A percentile compares a stretch with the other conserved stretches of the same genome.
phyloP scores from a whole-genome alignment of 345 rosid species.

The Hibiscus mutabilis region DNA sequence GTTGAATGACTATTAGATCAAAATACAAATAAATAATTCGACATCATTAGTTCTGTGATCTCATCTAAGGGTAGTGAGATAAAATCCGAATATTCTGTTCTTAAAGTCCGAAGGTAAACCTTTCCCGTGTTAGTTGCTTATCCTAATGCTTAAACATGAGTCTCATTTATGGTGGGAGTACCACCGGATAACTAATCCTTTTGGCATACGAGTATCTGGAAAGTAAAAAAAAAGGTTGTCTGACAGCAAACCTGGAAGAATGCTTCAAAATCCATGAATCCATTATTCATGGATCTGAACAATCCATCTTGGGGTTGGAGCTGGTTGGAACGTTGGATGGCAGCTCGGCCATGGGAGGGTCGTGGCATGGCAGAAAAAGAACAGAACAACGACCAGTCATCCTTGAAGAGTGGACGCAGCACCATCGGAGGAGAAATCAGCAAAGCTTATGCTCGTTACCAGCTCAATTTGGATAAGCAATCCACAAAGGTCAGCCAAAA shows the following conservation, averaged over 20 bases:
- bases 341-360: slow-evolving; percentile 78
- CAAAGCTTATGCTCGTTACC: slow-evolving; percentile 55
- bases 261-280: slow-evolving; percentile 47
- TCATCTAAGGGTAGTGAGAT: no score
- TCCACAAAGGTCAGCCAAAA: slow-evolving; percentile 44
- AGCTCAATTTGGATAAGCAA: slow-evolving; percentile 55
- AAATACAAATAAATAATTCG: no score
- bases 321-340: slow-evolving; percentile 99
- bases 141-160: neutral
- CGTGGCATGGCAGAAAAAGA: slow-evolving; percentile 51
- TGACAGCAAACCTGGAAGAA: slow-evolving; percentile 82
- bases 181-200: no score
- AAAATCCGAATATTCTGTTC: no score
- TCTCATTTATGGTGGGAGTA: no score
- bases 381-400: slow-evolving; percentile 37
- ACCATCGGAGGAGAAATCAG: slow-evolving; percentile 49
- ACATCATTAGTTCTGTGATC: no score
- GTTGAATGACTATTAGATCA: neutral
- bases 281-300: slow-evolving; percentile 74
- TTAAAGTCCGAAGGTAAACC: neutral
- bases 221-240: neutral
- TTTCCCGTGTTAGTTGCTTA: neutral
- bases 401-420: slow-evolving; percentile 41
- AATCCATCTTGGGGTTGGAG: slow-evolving; percentile 99
- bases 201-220: no score